Conservation (phyloP, 1,139 yeast genomes). For the Kodamaea sp. region DNA sequence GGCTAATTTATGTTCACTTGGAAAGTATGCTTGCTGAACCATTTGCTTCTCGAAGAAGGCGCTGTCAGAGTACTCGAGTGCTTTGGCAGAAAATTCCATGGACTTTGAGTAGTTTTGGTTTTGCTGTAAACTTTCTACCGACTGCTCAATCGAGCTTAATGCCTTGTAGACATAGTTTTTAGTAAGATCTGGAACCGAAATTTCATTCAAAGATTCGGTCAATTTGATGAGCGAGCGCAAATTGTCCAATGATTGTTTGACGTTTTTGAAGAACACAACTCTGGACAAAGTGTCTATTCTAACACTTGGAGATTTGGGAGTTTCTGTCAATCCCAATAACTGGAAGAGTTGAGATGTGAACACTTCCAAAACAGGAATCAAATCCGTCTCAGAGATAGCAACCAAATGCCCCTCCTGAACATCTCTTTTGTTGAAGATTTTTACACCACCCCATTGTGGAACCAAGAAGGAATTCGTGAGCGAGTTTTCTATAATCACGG, state of each 20-base stretch:
- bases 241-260: constrained; percentile 52
- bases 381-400: constrained; percentile 42
- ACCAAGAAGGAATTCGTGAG: constrained; percentile 68
- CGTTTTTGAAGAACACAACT: constrained; percentile 54
- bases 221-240: constrained; percentile 70
- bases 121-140: constrained; percentile 32
- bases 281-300: constrained; percentile 71
- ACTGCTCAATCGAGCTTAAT: constrained; percentile 31
- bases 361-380: constrained; percentile 61
- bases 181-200: constrained; percentile 78
- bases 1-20: constrained; percentile 92
- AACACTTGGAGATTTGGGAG: constrained; percentile 55
- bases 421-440: constrained; percentile 48
- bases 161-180: constrained; percentile 47
- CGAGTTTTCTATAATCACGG: constrained; percentile 47
- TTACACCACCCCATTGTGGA: constrained; percentile 89
- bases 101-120: constrained; percentile 44
- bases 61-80: constrained; percentile 59
- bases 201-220: constrained; percentile 67
- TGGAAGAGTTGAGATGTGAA: constrained; percentile 76
- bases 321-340: constrained; percentile 65
- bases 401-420: constrained; percentile 21
- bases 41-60: constrained; percentile 93
- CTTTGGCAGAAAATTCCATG: constrained; percentile 52
- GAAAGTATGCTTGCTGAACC: constrained; percentile 94